Conservation (phyloP, 495 filamentous ascomycete species). For the Talaromyces stipitatus region DNA sequence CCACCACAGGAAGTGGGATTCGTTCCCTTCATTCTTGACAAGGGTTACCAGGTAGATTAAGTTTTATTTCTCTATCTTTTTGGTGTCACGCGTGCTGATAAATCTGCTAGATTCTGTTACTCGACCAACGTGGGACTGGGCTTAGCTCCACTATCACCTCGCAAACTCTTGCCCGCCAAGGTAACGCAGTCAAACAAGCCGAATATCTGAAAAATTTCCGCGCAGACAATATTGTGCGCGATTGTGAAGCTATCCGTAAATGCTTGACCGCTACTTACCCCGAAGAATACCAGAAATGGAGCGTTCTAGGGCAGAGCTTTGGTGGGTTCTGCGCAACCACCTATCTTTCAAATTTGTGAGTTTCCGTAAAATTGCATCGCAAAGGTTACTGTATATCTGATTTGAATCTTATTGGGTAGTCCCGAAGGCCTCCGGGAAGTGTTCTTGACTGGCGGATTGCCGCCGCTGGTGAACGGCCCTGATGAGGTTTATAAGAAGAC, state of each 20-base stretch:
- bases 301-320: conserved; percentile 80
- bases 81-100: neutral
- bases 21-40: conserved; percentile 61
- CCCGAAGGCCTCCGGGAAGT: conserved; percentile 73
- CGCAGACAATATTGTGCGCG: conserved; percentile 81
- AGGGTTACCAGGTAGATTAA: conserved; percentile 59
- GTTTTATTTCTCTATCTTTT: neutral
- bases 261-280: conserved; percentile 64
- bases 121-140: conserved; percentile 88
- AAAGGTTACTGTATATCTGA: neutral
- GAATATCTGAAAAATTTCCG: conserved; percentile 80
- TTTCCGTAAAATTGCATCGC: neutral
- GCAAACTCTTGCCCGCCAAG: conserved; percentile 55
- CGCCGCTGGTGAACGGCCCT: conserved; percentile 61
- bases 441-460: conserved; percentile 76
- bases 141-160: conserved; percentile 72
- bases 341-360: conserved; percentile 71
- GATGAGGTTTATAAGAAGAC: conserved; percentile 69
- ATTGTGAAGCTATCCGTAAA: conserved; percentile 78
- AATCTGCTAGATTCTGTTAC: conserved; percentile 56
- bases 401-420: conserved; percentile 17
- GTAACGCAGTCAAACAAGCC: conserved; percentile 58
- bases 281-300: conserved; percentile 70
- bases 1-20: conserved; percentile 64
- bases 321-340: conserved; percentile 78